Evolutionary conservation across 2,329 filamentous ascomycete genomes (phyloP), one percentile per base, ranked within the genome.

Genomic region (Penicillium italicum): DNA sequence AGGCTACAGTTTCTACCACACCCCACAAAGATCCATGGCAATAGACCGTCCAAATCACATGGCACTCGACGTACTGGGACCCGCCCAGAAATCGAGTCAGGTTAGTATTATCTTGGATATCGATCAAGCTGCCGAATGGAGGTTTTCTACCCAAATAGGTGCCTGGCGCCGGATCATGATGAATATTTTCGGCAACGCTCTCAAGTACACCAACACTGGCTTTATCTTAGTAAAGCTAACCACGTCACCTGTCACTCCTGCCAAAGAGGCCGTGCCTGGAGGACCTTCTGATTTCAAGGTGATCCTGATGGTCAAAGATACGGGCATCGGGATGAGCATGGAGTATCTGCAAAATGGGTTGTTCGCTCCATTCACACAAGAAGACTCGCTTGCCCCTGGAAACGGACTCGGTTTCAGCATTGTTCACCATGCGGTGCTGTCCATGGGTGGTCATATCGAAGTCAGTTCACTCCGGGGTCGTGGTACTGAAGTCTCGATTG

Each of bases 181-280:
- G 76, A 79, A 80, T 47, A 55, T 80, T 1, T 74, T 80, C 8
- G 76, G 76, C 2, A 81, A 81, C 63, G 71, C 77, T 0, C 64
- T 81, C 10, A 81, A 80, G 58, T 79, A 80, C 57, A 80, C 76
- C 0, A 57, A 63, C 0, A 57, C 67, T 16, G 77, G 79, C 0
- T 75, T 70, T 40, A 76, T 81, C 31, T 64, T 41, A 11, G 38
- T 41, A 4, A 26, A 41, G 8, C 26, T 41, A 6, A 26, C 38
- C 2, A 14, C 38, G 16, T 41, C 38, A 2, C 38, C 38, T n/a
- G 22, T 41, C 7, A 5, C 38, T 24, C 20, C 20, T 10, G 22
- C 22, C 14, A 41, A 41, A 26, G 38, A 41, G 2, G 22, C 38
- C 8, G 14, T 41, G 3, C 38, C 38, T 20, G 38, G 38, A 26